Base-by-base conservation (phyloP, 306 rosid genomes). In the Rosa chinensis region DNA sequence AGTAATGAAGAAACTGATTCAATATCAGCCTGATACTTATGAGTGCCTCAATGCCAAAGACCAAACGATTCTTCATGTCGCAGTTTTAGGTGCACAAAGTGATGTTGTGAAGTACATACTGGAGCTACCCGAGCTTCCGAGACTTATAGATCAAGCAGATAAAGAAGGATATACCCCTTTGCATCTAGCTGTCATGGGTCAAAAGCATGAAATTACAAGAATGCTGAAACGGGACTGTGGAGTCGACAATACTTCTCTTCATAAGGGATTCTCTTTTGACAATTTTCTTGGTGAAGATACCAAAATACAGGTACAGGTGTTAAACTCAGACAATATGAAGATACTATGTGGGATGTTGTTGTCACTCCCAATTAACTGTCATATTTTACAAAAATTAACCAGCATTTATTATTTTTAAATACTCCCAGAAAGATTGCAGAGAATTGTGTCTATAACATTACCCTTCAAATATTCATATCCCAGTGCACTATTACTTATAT, bases 91-190 rank as follows among this genome's bases (percentile, higher is more conserved):
- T 4, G 23, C 16, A 5, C 8, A 20, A 11, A 20, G 4, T 5
- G 10, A 25, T 10, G 74, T 14, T 21, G 73, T 80, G 0, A 4
- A 28, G 37, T 73, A 18, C 13, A 42, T 73, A 10, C 3, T 80
- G 5, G 13, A 66, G 5, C 8, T 16, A 6, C 14, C 0, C 4
- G 2, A 37, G 6, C 47, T 80, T 25, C 10, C 4, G 7, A 44
- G 47, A 40, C 68, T 73, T 16, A 25, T 80, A 23, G 66, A 73
- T 2, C 14, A 66, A n/a, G 62, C 58, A 42, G 83, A 80, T 56
- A 39, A n/a, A 21, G 83, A n/a, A 21, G 78, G 78, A 49, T 42
- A 80, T 43, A 80, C 83, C 20, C 66, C 78, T 23, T 53, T 66
- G 56, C 74, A 80, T 73, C 9, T 73, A 14, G 69, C 83, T 5